Evolutionary conservation across 1,284 basidiomycete species (phyloP).

Genomic region (Austroboletus novae-zelandiae): DNA sequence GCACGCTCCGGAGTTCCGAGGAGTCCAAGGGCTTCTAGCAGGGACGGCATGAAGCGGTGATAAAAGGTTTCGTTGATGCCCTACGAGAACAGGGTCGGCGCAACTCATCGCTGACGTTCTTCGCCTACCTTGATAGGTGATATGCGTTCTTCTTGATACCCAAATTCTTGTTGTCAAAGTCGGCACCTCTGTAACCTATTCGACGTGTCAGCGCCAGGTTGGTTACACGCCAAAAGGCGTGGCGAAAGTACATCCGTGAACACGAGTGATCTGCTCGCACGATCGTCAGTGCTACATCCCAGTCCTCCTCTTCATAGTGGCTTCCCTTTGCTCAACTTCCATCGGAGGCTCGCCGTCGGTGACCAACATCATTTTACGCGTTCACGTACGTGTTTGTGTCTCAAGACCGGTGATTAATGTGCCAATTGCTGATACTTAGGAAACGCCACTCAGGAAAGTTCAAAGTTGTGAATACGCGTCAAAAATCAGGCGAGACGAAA

Average conservation of each 20-base stretch:
- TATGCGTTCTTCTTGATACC: slow-evolving; percentile 67
- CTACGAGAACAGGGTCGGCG: slow-evolving; percentile 37
- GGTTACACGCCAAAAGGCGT: too few relatives aligned
- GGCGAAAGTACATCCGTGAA: too few relatives aligned
- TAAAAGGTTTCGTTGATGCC: slow-evolving; percentile 79
- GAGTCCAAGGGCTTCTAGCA: slow-evolving; percentile 45
- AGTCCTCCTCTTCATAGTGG: slow-evolving; percentile 70
- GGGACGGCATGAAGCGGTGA: slow-evolving; percentile 45
- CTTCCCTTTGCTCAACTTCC: slow-evolving; percentile 71
- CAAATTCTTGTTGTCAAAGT: slow-evolving; percentile 78
- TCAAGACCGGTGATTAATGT: slow-evolving; percentile 85
- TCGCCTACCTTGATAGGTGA: slow-evolving; percentile 60
- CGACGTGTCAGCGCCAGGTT: slow-evolving; percentile 8
- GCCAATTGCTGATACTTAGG: slow-evolving; percentile 65
- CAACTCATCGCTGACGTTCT: not conserved
- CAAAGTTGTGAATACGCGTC: not conserved
- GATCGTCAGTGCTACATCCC: slow-evolving; percentile 60
- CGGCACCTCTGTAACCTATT: slow-evolving; percentile 75
- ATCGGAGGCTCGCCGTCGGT: slow-evolving; percentile 80
- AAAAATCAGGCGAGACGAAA: not conserved
- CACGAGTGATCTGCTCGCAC: slow-evolving; percentile 49
- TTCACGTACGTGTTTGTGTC: slow-evolving; percentile 81
- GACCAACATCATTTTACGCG: slow-evolving; percentile 73
- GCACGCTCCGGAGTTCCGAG: slow-evolving; percentile 74
- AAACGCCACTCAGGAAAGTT: not conserved